Evolutionary conservation across 192 early-diverging fungal species (phyloP).

Genomic region (Gamsiella multidivaricata): DNA sequence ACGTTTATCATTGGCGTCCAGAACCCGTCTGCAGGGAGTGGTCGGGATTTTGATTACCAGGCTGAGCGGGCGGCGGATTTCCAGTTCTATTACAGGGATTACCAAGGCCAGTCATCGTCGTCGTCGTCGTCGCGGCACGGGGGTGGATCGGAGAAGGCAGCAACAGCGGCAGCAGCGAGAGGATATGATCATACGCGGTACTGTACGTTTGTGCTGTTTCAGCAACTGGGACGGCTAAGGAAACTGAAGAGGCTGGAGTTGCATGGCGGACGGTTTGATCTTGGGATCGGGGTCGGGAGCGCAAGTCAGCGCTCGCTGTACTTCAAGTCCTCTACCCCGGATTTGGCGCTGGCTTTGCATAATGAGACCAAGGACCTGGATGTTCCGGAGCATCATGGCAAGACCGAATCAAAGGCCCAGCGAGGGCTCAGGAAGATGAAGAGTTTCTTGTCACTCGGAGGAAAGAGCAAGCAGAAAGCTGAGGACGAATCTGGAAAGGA

Average conservation of each 20-base stretch:
- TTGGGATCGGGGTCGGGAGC: conserved; percentile 2
- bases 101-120: conserved; percentile 5
- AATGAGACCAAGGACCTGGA: too few relatives aligned
- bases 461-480: conserved; percentile 1
- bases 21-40: background rate
- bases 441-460: conserved; percentile 2
- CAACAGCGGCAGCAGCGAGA: background rate
- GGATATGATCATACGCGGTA: conserved; percentile 19
- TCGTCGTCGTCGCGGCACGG: too few relatives aligned
- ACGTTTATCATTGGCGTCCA: conserved; percentile 30
- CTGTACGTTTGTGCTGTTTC: conserved; percentile 23
- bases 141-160: background rate
- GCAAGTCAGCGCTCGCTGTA: background rate
- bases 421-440: background rate
- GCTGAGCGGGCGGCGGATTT: conserved; percentile 5
- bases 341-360: too few relatives aligned
- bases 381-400: background rate
- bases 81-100: conserved; percentile 22
- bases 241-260: conserved; percentile 19
- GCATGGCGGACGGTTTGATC: conserved; percentile 26
- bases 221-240: conserved; percentile 21
- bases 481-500: background rate
- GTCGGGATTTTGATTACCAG: background rate
- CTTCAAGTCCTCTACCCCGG: background rate
- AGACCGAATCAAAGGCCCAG: background rate